These are phyloP conservation scores for Phialemonium atrogriseum DNA, from an alignment of 2,329 filamentous ascomycete species.

Conservation along the genomic window DNA sequence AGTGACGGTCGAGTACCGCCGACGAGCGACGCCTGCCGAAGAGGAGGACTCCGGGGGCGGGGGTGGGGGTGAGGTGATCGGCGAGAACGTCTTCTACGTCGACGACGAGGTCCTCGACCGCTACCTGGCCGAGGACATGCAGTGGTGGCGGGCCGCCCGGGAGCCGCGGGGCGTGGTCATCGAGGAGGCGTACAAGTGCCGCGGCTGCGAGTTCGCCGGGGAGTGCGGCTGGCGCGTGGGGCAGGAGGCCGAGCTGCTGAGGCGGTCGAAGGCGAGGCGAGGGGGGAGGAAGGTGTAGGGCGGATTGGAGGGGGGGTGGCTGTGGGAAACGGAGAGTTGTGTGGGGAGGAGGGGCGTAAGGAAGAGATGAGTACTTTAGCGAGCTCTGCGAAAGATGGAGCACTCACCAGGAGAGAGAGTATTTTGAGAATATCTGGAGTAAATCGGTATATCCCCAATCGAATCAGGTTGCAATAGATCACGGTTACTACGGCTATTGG, in stretches of 20 bases:
- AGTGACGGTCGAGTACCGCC: slow-evolving; percentile 46
- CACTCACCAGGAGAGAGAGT: too few relatives aligned
- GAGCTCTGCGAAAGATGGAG: too few relatives aligned
- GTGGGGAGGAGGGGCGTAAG: too few relatives aligned
- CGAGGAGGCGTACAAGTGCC: slow-evolving; percentile 84
- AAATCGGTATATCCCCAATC: too few relatives aligned
- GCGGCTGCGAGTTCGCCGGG: slow-evolving; percentile 73
- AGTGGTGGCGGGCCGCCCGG: slow-evolving; percentile 81
- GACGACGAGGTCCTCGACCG: slow-evolving; percentile 52
- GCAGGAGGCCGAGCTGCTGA: slow-evolving; percentile 50
- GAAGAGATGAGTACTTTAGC: too few relatives aligned
- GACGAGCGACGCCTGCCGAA: slow-evolving; percentile 28
- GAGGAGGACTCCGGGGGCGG: slow-evolving; percentile 2
- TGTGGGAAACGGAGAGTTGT: not conserved
- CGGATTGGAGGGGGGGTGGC: not conserved
- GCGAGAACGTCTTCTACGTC: slow-evolving; percentile 56
- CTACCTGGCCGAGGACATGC: slow-evolving; percentile 63
- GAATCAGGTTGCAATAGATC: too few relatives aligned
- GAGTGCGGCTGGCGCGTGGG: slow-evolving; percentile 68
- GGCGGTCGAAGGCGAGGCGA: slow-evolving; percentile 7
- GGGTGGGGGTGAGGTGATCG: slow-evolving; percentile 35
- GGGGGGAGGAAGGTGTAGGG: slow-evolving; percentile 5
- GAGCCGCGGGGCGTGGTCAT: slow-evolving; percentile 66
- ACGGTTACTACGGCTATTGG: too few relatives aligned
- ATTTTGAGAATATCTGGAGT: too few relatives aligned